Percentiles rank a stretch among this genome's conserved stretches.
Evolutionary conservation across 345 rosid species (phyloP).

Genomic region (Citrus sinensis): DVS_A1.0 CM039169.1:21470001-21470500

Average conservation of each 20-base stretch:
- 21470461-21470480: background rate
- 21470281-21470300: slow-evolving; percentile 34
- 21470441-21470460: too few species aligned
- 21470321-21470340: slow-evolving; percentile 81
- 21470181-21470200: background rate
- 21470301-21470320: slow-evolving; percentile 96
- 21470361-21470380: slow-evolving; percentile 88
- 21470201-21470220: background rate
- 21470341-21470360: slow-evolving; percentile 95
- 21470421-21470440: too few species aligned
- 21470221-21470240: background rate
- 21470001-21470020: background rate
- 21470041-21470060: background rate
- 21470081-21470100: background rate
- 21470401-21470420: background rate
- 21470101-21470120: background rate
- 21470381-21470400: background rate
- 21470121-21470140: background rate
- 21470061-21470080: background rate
- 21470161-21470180: background rate
- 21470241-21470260: background rate
- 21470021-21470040: background rate
- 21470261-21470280: background rate
- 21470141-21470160: background rate
- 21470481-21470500: background rate